Evolutionary conservation across 768 basidiomycete genomes (phyloP).

Genomic region (Mycena capillaripes): DNA sequence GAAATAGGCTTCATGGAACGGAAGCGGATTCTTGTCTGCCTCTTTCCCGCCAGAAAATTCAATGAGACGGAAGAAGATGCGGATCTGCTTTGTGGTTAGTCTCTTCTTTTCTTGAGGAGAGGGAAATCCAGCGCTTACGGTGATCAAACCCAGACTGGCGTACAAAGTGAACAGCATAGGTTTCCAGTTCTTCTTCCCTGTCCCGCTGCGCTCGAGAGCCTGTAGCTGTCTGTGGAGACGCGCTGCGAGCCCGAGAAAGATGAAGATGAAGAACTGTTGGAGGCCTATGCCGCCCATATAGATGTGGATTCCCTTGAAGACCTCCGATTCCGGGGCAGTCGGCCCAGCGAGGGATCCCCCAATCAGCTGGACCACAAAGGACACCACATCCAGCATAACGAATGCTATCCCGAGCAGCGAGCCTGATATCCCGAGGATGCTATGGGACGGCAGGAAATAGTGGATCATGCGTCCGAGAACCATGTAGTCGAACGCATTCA

Average conservation of each 20-base stretch:
- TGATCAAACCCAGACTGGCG: slow-evolving; percentile 19
- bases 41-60: slow-evolving; percentile 33
- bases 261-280: slow-evolving; percentile 40
- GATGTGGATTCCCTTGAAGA: slow-evolving; percentile 34
- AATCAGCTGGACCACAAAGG: slow-evolving; percentile 37
- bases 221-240: slow-evolving; percentile 13
- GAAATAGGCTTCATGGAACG: slow-evolving; percentile 35
- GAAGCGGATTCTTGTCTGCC: slow-evolving; percentile 15
- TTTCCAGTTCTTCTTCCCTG: slow-evolving; percentile 21
- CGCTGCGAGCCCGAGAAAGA: slow-evolving; percentile 33
- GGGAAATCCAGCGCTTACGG: slow-evolving; percentile 17
- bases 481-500: slow-evolving; percentile 42
- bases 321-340: slow-evolving; percentile 21
- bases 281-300: slow-evolving; percentile 42
- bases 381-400: slow-evolving; percentile 35
- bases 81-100: slow-evolving; percentile 25
- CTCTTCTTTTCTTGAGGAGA: not conserved
- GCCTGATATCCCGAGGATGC: slow-evolving; percentile 33
- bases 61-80: slow-evolving; percentile 38
- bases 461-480: slow-evolving; percentile 38
- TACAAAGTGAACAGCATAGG: slow-evolving; percentile 23
- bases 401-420: slow-evolving; percentile 28
- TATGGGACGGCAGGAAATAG: slow-evolving; percentile 38
- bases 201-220: slow-evolving; percentile 19
- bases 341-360: slow-evolving; percentile 26